A percentile compares a stretch with the other conserved stretches of the same genome.
These are phyloP conservation scores for Aspergillus ibericus DNA, from an alignment of 2,329 filamentous ascomycete genomes.

Conservation along the genomic window DNA sequence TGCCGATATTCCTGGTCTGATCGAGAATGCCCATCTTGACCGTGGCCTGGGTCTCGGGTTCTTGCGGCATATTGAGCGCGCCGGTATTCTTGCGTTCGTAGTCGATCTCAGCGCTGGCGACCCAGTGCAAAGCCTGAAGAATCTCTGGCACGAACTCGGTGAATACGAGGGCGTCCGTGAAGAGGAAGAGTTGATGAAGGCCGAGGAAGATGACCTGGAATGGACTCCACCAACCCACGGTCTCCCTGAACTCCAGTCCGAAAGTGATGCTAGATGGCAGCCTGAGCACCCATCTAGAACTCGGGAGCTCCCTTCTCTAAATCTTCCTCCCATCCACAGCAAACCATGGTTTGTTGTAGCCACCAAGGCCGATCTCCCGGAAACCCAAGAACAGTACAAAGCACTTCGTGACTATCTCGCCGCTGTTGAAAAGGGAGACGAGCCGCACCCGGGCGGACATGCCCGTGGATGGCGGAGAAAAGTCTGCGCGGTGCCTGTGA, in stretches of 20 bases:
- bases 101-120: conserved; percentile 80
- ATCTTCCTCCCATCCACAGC: conserved; percentile 71
- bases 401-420: conserved; percentile 70
- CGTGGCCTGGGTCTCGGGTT: conserved; percentile 89
- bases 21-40: conserved; percentile 89
- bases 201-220: conserved; percentile 61
- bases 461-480: conserved; percentile 61
- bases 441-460: conserved; percentile 73
- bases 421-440: conserved; percentile 60
- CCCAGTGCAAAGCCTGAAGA: conserved; percentile 73
- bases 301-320: conserved; percentile 46
- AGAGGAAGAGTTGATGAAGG: conserved; percentile 65
- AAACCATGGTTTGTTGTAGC: conserved; percentile 98
- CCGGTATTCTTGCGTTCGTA: conserved; percentile 89
- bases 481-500: conserved; percentile 74
- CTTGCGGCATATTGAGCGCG: conserved; percentile 89
- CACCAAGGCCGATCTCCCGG: conserved; percentile 83
- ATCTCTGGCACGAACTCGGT: conserved; percentile 86
- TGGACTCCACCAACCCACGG: conserved; percentile 42
- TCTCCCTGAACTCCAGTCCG: conserved; percentile 23
- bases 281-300: conserved; percentile 6
- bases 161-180: conserved; percentile 82
- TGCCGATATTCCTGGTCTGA: conserved; percentile 91
- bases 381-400: conserved; percentile 75
- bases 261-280: conserved; percentile 7